These are phyloP conservation scores for Melaleuca alternifolia DNA, from an alignment of 345 rosid genomes.

Conservation along the genomic window DNA sequence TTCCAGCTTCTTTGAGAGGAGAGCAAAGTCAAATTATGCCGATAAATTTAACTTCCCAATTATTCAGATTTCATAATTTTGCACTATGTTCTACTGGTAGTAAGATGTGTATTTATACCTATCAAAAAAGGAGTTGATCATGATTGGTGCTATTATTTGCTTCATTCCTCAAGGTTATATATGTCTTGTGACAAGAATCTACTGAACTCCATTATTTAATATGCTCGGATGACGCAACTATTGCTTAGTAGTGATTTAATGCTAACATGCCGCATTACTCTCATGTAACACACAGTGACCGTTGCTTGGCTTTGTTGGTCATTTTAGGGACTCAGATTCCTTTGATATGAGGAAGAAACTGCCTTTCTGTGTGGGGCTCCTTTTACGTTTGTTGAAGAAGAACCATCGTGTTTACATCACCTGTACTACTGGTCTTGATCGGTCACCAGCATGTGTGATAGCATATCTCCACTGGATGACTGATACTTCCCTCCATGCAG, in stretches of 20 bases:
- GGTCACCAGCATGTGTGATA: conserved; percentile 79
- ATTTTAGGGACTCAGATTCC: conserved; percentile 68
- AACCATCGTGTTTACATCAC: conserved; percentile 76
- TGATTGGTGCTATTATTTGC: neutral
- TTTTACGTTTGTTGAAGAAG: conserved; percentile 76
- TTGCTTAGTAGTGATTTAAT: neutral
- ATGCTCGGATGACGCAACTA: neutral
- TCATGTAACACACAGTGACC: neutral
- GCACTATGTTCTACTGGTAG: neutral
- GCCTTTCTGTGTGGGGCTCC: conserved; percentile 76
- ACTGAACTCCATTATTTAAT: neutral
- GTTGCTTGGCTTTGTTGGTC: neutral
- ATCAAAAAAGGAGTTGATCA: neutral
- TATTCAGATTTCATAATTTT: neutral
- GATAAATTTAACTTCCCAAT: neutral
- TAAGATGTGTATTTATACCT: neutral
- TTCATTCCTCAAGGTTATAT: neutral
- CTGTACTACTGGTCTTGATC: conserved; percentile 86
- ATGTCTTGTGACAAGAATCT: neutral
- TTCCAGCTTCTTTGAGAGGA: neutral
- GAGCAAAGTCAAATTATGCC: neutral
- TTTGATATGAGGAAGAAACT: conserved; percentile 85
- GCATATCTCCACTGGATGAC: conserved; percentile 98
- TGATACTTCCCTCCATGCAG: conserved; percentile 85
- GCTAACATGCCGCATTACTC: neutral